These are phyloP conservation scores for Solanum sitiens DNA, from an alignment of 257 asterid genomes.

Conservation along the genomic window DNA sequence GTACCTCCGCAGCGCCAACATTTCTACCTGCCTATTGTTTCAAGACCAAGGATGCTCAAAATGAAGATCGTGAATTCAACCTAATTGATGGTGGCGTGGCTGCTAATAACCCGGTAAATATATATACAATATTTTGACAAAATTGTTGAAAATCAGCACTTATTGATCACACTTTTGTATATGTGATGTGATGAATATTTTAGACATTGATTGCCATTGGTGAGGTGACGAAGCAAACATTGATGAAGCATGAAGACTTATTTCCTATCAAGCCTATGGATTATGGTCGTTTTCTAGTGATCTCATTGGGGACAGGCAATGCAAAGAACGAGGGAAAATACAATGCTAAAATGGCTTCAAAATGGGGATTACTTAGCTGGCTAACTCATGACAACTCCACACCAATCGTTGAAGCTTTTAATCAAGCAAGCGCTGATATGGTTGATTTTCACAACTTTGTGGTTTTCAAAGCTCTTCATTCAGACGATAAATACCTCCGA, in stretches of 20 bases:
- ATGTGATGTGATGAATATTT: neutral
- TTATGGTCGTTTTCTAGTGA: conserved; percentile 32
- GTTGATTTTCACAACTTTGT: conserved; percentile 42
- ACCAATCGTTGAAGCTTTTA: conserved; percentile 26
- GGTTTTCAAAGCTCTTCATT: conserved; percentile 42
- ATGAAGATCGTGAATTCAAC: conserved; percentile 21
- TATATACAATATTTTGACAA: too few species aligned
- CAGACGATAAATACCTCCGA: conserved; percentile 42
- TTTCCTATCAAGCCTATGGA: conserved; percentile 30
- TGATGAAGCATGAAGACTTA: conserved; percentile 20
- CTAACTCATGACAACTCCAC: conserved; percentile 12
- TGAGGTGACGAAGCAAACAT: conserved; percentile 29
- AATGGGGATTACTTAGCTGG: conserved; percentile 62
- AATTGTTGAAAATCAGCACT: neutral
- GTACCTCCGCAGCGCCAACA: conserved; percentile 60
- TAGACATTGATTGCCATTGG: conserved; percentile 48
- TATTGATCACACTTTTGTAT: neutral
- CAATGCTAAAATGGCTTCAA: conserved; percentile 26
- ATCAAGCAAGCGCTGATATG: conserved; percentile 44
- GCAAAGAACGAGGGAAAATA: conserved; percentile 23
- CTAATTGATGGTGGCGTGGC: conserved; percentile 60
- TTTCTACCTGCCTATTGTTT: conserved; percentile 43
- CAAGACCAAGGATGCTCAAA: conserved; percentile 22
- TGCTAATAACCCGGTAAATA: conserved; percentile 51
- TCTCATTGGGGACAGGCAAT: conserved; percentile 53